Evolutionary conservation across 805 yeast genomes (phyloP).

Genomic region (Ogataea corticis): DNA sequence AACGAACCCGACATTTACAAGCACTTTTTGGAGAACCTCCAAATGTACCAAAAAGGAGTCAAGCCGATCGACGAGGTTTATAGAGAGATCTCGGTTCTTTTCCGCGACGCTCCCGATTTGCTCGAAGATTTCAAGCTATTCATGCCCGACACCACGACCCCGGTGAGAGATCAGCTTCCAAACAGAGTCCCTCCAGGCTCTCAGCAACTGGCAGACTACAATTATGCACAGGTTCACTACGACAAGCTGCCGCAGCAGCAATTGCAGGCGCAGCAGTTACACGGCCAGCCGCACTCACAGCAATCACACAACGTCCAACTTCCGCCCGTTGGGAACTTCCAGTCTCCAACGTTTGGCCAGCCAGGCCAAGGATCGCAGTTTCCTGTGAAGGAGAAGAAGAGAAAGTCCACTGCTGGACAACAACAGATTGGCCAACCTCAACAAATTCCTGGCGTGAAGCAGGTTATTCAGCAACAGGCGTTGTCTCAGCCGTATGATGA

Average conservation of each 20-base stretch:
- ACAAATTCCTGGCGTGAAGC: constrained; percentile 22
- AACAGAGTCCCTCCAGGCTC: constrained; percentile 15
- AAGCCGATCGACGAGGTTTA: constrained; percentile 95
- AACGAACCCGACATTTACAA: constrained; percentile 95
- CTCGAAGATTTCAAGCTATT: constrained; percentile 94
- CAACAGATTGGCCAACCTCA: constrained; percentile 21
- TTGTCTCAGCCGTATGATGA: constrained; percentile 38
- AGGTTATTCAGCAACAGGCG: constrained; percentile 9
- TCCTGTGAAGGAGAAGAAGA: constrained; percentile 30
- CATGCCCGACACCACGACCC: constrained; percentile 71
- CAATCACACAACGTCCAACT: constrained; percentile 47
- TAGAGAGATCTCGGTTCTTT: constrained; percentile 84
- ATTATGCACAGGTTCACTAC: constrained; percentile 20
- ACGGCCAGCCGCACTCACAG: constrained; percentile 20
- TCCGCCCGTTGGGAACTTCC: constrained; percentile 89
- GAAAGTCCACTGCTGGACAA: constrained; percentile 25
- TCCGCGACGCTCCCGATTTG: constrained; percentile 91
- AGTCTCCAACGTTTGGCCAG: constrained; percentile 54
- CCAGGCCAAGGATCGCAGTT: constrained; percentile 20
- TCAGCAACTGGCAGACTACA: constrained; percentile 22
- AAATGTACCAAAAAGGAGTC: constrained; percentile 95
- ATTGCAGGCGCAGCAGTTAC: constrained; percentile 8
- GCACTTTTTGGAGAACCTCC: constrained; percentile 89
- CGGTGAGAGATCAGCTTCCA: constrained; percentile 31
- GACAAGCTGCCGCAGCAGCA: constrained; percentile 16